Evolutionary conservation across 31 red algal species (phyloP).

Genomic region (Bonnemaisonia californica): DNA sequence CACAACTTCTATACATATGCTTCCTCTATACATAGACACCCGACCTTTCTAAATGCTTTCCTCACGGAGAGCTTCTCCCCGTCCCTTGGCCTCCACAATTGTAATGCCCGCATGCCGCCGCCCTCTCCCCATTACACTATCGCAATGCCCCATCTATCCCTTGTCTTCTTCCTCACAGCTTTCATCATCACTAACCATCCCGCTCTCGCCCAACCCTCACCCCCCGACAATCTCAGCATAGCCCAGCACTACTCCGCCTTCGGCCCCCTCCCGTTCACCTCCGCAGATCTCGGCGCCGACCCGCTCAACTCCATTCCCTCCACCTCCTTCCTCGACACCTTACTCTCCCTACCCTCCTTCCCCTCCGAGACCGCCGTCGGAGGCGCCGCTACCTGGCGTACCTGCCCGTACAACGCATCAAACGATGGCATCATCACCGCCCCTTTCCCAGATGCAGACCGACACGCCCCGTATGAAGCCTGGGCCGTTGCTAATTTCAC

Average conservation of each 20-base stretch:
- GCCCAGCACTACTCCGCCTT: constrained; percentile 37
- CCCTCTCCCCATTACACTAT: too few species aligned
- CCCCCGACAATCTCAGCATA: background rate
- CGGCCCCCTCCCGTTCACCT: constrained; percentile 47
- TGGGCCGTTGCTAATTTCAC: constrained; percentile 53
- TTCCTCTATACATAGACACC: too few species aligned
- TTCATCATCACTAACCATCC: background rate
- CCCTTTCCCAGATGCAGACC: constrained; percentile 56
- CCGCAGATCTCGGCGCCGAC: constrained; percentile 4
- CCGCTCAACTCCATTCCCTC: constrained; percentile 15
- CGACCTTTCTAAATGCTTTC: too few species aligned
- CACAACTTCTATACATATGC: too few species aligned
- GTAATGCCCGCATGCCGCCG: too few species aligned
- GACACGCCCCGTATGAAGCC: constrained; percentile 31
- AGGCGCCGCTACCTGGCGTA: constrained; percentile 52
- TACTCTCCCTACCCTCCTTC: constrained; percentile 22
- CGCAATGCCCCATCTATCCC: too few species aligned
- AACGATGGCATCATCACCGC: constrained; percentile 24
- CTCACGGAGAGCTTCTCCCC: too few species aligned
- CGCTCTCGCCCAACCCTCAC: background rate
- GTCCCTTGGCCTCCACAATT: too few species aligned
- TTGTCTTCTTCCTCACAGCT: background rate
- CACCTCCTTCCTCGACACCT: constrained; percentile 2
- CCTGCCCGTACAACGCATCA: constrained; percentile 21
- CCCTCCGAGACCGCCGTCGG: constrained; percentile 58